Conservation (phyloP, 2,329 filamentous ascomycete species). For the Diplodia scrobiculata region DNA sequence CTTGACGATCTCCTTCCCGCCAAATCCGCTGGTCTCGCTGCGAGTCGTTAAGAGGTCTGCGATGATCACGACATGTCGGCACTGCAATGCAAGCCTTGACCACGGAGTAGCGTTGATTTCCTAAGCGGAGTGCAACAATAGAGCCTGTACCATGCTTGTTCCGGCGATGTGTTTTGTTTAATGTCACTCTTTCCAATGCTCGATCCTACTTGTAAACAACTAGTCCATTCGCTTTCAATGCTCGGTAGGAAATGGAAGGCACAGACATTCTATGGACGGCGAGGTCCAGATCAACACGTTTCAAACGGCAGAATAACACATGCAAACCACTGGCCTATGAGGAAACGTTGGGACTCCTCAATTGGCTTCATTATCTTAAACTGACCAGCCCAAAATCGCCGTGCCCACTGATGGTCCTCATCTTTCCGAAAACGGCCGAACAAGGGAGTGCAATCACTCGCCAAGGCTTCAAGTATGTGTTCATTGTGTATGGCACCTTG, state of each 20-base stretch:
- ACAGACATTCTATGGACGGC: not conserved
- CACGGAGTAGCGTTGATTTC: not conserved
- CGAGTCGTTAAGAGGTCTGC: conserved; percentile 4
- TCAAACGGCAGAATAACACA: not conserved
- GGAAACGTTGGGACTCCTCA: too few species aligned
- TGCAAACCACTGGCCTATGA: too few species aligned
- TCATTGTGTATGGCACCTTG: not conserved
- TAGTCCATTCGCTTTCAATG: not conserved
- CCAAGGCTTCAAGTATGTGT: not conserved
- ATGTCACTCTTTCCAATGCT: not conserved
- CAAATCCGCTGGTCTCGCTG: conserved; percentile 32
- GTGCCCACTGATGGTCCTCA: too few species aligned
- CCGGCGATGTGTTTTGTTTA: not conserved
- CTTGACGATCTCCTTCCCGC: conserved; percentile 54
- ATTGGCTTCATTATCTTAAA: too few species aligned
- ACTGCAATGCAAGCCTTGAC: not conserved
- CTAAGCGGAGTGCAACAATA: not conserved
- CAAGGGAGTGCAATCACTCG: not conserved
- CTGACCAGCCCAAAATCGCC: too few species aligned
- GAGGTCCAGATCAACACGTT: not conserved
- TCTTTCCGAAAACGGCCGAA: not conserved
- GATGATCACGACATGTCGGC: not conserved
- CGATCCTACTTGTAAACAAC: not conserved
- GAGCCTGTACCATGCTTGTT: not conserved
- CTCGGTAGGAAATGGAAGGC: not conserved